Percentiles rank a stretch among this genome's conserved stretches.
Evolutionary conservation across 495 filamentous ascomycete genomes (phyloP).

Genomic region (Ramalina intermedia): DNA sequence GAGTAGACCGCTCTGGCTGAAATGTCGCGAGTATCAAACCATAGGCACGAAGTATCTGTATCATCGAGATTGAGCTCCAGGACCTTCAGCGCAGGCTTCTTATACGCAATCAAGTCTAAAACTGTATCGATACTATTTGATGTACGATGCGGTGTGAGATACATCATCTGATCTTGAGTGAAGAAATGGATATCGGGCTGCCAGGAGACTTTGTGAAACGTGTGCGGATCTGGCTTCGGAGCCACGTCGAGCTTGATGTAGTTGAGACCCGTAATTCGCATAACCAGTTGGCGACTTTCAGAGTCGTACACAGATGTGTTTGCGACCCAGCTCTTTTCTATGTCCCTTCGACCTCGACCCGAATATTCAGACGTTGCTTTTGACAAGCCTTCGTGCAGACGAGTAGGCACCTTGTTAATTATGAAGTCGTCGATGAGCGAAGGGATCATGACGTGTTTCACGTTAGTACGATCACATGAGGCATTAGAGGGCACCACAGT

Average conservation of each 20-base stretch:
- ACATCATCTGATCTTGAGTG: conserved; percentile 6
- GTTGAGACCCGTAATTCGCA: conserved; percentile 13
- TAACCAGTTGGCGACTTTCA: conserved; percentile 7
- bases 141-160: not conserved
- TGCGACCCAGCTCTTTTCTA: conserved; percentile 10
- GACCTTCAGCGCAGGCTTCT: conserved; percentile 17
- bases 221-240: not conserved
- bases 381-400: not conserved
- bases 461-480: not conserved
- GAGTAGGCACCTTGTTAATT: not conserved
- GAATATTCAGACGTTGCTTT: not conserved
- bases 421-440: conserved; percentile 3
- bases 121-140: not conserved
- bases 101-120: conserved; percentile 18
- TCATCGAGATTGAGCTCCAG: conserved; percentile 16
- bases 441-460: conserved; percentile 7
- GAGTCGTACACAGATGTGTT: conserved; percentile 14
- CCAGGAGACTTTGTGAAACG: conserved; percentile 13
- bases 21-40: not conserved
- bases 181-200: conserved; percentile 21
- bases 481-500: not conserved
- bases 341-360: not conserved
- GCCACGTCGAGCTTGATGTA: conserved; percentile 8
- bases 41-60: conserved; percentile 4
- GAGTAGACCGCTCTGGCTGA: not conserved